phyloP scores from a whole-genome alignment of 2,329 filamentous ascomycete species.

The Myriosclerotinia duriaeana region DNA sequence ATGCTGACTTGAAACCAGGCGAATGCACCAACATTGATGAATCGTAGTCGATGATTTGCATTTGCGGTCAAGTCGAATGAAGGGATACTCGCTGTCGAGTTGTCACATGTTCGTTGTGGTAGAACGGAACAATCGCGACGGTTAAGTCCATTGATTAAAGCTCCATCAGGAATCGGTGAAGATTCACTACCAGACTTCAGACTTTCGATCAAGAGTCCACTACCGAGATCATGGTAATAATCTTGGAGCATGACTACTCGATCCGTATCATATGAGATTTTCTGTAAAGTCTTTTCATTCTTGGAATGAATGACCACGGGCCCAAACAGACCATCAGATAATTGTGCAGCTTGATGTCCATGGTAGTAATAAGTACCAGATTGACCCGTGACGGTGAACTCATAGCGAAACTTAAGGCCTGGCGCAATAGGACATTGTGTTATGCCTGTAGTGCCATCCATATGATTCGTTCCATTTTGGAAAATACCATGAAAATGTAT shows the following conservation, averaged over 20 bases:
- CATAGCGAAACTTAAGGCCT: conserved; percentile 62
- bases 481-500: conserved; percentile 79
- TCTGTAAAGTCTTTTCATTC: conserved; percentile 51
- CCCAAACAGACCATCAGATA: conserved; percentile 67
- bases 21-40: conserved; percentile 70
- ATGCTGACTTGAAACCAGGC: conserved; percentile 71
- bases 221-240: conserved; percentile 64
- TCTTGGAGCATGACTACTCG: conserved; percentile 68
- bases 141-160: conserved; percentile 48
- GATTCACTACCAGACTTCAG: conserved; percentile 47
- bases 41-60: conserved; percentile 62
- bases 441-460: conserved; percentile 69
- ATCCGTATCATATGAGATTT: conserved; percentile 56
- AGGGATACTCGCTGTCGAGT: conserved; percentile 43
- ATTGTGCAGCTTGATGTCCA: conserved; percentile 62
- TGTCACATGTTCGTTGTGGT: conserved; percentile 48
- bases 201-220: conserved; percentile 42
- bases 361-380: conserved; percentile 61
- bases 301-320: conserved; percentile 65
- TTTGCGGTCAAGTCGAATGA: conserved; percentile 51
- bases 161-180: conserved; percentile 48
- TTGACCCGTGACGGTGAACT: conserved; percentile 59
- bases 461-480: conserved; percentile 71
- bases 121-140: conserved; percentile 43
- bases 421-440: conserved; percentile 64